Percentiles rank a stretch among this genome's conserved stretches.
These are phyloP conservation scores for Exophiala sp. DNA, from an alignment of 2,329 filamentous ascomycete species.

Conservation along the genomic window DNA sequence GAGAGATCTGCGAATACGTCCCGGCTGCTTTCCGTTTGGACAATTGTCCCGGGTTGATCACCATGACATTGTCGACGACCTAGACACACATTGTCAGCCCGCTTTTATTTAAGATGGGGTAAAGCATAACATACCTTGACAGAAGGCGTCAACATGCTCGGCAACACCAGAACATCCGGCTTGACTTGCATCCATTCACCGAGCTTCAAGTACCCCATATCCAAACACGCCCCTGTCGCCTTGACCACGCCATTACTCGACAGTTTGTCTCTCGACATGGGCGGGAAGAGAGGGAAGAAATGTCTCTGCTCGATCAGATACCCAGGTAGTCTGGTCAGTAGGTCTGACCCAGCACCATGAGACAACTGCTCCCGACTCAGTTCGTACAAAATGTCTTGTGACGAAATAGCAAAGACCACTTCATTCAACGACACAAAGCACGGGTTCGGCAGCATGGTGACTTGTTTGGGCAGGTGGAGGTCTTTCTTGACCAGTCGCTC, in stretches of 20 bases:
- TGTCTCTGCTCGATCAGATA: slow-evolving; percentile 86
- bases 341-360: slow-evolving; percentile 53
- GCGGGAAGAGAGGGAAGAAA: slow-evolving; percentile 86
- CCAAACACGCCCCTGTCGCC: slow-evolving; percentile 72
- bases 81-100: slow-evolving; percentile 38
- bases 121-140: slow-evolving; percentile 63
- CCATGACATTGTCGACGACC: slow-evolving; percentile 86
- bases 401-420: slow-evolving; percentile 73
- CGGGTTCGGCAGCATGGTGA: slow-evolving; percentile 79
- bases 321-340: slow-evolving; percentile 68
- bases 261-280: slow-evolving; percentile 64
- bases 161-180: slow-evolving; percentile 79
- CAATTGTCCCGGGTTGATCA: slow-evolving; percentile 84
- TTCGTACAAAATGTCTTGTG: slow-evolving; percentile 80
- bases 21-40: slow-evolving; percentile 82
- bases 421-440: slow-evolving; percentile 89
- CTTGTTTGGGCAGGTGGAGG: slow-evolving; percentile 73
- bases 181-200: slow-evolving; percentile 85
- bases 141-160: slow-evolving; percentile 80
- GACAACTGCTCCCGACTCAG: slow-evolving; percentile 70
- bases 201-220: slow-evolving; percentile 79
- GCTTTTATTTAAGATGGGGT: neutral
- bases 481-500: slow-evolving; percentile 67
- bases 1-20: slow-evolving; percentile 75
- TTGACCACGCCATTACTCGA: slow-evolving; percentile 62